Evolutionary conservation across 106 monocot genomes (phyloP).

Genomic region (Phalaenopsis equestris): DNA sequence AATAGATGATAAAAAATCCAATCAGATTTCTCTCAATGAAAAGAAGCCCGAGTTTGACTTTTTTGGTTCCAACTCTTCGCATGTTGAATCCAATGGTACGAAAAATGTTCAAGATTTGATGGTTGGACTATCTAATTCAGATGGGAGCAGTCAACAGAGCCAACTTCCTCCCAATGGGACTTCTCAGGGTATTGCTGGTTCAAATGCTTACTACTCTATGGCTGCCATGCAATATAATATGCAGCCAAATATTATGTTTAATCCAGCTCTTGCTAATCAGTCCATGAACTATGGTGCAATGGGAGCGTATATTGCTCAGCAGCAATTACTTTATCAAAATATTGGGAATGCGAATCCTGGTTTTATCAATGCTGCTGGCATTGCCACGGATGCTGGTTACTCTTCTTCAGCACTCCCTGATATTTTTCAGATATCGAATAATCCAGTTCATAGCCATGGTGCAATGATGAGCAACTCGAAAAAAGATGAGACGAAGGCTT

Average conservation of each 20-base stretch:
- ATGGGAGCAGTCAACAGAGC: constrained; percentile 22
- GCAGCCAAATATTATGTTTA: constrained; percentile 50
- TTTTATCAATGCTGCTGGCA: constrained; percentile 22
- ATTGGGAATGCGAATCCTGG: constrained; percentile 44
- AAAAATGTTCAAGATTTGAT: constrained; percentile 49
- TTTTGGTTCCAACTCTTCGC: constrained; percentile 37
- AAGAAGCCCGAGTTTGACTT: constrained; percentile 39
- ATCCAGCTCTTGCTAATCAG: constrained; percentile 44
- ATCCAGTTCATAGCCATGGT: constrained; percentile 40
- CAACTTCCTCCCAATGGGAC: constrained; percentile 21
- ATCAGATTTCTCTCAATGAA: neutral
- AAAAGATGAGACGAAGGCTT: constrained; percentile 88
- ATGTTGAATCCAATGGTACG: constrained; percentile 10
- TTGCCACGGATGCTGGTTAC: constrained; percentile 20
- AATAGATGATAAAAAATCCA: constrained; percentile 43
- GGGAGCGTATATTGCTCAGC: constrained; percentile 63
- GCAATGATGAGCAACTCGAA: constrained; percentile 36
- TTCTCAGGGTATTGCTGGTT: constrained; percentile 24
- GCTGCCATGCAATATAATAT: constrained; percentile 47
- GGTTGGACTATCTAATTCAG: constrained; percentile 43
- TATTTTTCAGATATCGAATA: constrained; percentile 53
- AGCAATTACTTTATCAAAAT: constrained; percentile 76
- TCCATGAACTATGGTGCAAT: constrained; percentile 61
- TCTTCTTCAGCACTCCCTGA: constrained; percentile 55
- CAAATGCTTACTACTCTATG: constrained; percentile 27